A percentile compares a stretch with the other conserved stretches of the same genome.
Evolutionary conservation across 2,329 filamentous ascomycete species (phyloP).

Genomic region (Boeremia lycopersici): DNA sequence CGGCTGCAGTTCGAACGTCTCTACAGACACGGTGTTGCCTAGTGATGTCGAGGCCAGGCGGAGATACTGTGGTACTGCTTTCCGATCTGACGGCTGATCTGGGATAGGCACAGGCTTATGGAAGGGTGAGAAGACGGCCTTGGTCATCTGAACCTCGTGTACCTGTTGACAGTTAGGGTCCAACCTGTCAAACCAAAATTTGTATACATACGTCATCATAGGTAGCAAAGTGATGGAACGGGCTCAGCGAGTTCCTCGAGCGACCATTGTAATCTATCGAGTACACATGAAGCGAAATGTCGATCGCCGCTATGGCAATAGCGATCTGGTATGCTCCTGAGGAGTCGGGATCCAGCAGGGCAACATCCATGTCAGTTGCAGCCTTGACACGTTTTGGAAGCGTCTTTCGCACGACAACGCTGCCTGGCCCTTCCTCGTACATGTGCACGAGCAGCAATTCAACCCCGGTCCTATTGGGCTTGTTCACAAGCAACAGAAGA

Average conservation of each 20-base stretch:
- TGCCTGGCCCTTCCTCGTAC: conserved; percentile 60
- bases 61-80: conserved; percentile 62
- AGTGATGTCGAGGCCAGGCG: conserved; percentile 83
- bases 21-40: conserved; percentile 78
- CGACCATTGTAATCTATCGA: conserved; percentile 73
- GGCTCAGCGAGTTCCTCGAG: conserved; percentile 52
- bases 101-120: conserved; percentile 42
- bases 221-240: conserved; percentile 57
- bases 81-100: conserved; percentile 28
- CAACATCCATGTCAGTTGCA: conserved; percentile 78
- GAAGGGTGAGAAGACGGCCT: conserved; percentile 55
- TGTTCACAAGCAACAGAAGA: conserved; percentile 63
- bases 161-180: conserved; percentile 27
- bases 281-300: conserved; percentile 77
- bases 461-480: conserved; percentile 59
- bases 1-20: conserved; percentile 72
- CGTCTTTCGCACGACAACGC: conserved; percentile 58
- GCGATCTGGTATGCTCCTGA: conserved; percentile 75
- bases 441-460: conserved; percentile 64
- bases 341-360: conserved; percentile 65
- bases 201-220: conserved; percentile 57
- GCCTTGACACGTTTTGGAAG: conserved; percentile 73
- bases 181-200: background rate
- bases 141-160: conserved; percentile 64
- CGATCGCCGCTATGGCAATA: conserved; percentile 79